phyloP scores from a whole-genome alignment of 2,329 filamentous ascomycete species.

The Xylaria hypoxylon region DNA sequence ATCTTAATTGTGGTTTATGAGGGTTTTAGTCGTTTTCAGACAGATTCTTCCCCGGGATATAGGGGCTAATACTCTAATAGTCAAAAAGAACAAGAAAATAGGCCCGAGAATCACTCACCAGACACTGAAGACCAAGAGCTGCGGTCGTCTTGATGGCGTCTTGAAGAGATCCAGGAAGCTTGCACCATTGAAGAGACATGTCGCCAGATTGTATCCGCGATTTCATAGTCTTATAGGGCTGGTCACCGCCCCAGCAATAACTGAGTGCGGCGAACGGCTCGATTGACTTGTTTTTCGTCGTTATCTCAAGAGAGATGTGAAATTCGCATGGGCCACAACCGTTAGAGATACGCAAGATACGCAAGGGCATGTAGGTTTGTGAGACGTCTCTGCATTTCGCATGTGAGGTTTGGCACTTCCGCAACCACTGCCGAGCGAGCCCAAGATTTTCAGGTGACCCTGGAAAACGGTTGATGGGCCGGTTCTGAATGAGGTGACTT shows the following conservation, averaged over 20 bases:
- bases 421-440: conserved; percentile 19
- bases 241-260: too few species aligned
- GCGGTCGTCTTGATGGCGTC: conserved; percentile 17
- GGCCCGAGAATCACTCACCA: conserved; percentile 3
- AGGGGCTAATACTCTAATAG: too few species aligned
- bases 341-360: conserved; percentile 13
- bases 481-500: conserved; percentile 11
- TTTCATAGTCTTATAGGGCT: conserved; percentile 31
- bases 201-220: conserved; percentile 14
- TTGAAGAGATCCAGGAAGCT: conserved; percentile 25
- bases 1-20: not conserved
- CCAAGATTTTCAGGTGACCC: conserved; percentile 5
- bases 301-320: conserved; percentile 10
- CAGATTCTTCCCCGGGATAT: too few species aligned
- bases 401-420: conserved; percentile 16
- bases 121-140: conserved; percentile 20
- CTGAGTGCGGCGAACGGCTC: conserved; percentile 26
- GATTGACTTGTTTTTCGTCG: not conserved
- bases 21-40: conserved; percentile 34
- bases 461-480: conserved; percentile 22
- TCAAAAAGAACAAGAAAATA: conserved; percentile 37
- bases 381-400: conserved; percentile 1
- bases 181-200: conserved; percentile 11
- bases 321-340: conserved; percentile 19
- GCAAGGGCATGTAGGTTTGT: conserved; percentile 21